Base-by-base conservation (phyloP, 495 filamentous ascomycete species). In the Podospora anserina region DNA sequence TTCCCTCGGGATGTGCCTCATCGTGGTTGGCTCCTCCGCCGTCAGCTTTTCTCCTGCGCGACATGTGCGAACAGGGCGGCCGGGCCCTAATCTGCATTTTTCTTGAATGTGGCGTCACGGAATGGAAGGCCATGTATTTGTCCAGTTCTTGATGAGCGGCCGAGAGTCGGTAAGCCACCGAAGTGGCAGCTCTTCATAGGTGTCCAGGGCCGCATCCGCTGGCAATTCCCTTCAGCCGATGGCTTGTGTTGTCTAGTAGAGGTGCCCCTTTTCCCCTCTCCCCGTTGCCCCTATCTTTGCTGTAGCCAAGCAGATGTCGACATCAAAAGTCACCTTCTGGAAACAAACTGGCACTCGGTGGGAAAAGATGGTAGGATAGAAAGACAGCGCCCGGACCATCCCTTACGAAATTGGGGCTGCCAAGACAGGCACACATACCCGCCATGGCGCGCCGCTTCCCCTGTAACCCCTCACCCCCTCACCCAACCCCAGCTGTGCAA, bases 201-300 rank as follows among this genome's bases (percentile, higher is more conserved):
- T 23, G 39, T 49, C 39, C 39, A 49, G 39, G 39, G 39, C 39
- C 9, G 39, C 15, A 49, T 49, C 39, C 39, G 39, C 39, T 49
- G 39, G 9, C 13, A 49, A 49, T 49, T 13, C 39, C 39, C 9
- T 49, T 49, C 39, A 6, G 39, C 39, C 39, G 39, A 49, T 49
- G 9, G 39, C 9, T 5, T 49, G 5, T 49, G 9, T 49, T 39
- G 55, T 53, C 30, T 63, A 55, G 23, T 23, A 23, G 23, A 23
- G 23, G 23, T 23, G 23, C 60, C 67, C 57, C 23, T 54, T 63
- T 68, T 44, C 61, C 19, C 64, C 27, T 65, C 67, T 23, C 61
- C 72, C 72, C 63, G 64, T 69, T 64, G 64, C 69, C 66, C 63
- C 66, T 65, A 68, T 72, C 66, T 28, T 30, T 20, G n/a, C 27